Percentiles rank a stretch among this genome's conserved stretches.
Evolutionary conservation across 2,329 filamentous ascomycete species (phyloP).

Genomic region (Fusarium abutilonis): DNA sequence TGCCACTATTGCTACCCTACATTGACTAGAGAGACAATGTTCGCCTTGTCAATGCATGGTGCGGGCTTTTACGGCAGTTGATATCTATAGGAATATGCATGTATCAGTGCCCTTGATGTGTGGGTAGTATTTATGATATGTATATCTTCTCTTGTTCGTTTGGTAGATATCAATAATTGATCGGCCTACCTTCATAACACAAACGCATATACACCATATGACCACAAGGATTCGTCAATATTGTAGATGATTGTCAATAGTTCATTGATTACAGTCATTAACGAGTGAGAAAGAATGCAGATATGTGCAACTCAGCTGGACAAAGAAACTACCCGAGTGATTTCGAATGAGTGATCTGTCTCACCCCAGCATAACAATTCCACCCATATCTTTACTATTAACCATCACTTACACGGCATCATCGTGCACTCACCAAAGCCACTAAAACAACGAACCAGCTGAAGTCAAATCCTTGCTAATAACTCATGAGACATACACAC

Average conservation of each 20-base stretch:
- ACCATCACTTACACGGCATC: conserved; percentile 1
- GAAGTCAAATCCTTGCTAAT: background rate
- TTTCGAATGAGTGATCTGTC: conserved; percentile 1
- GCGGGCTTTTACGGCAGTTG: background rate
- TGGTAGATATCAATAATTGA: background rate
- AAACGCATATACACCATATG: too few species aligned
- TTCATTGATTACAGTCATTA: too few species aligned
- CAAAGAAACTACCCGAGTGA: background rate
- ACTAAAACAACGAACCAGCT: too few species aligned
- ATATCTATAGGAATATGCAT: background rate
- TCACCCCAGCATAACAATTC: conserved; percentile 3
- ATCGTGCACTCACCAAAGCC: background rate
- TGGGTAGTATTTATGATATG: background rate
- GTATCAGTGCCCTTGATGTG: background rate
- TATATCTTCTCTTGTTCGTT: background rate
- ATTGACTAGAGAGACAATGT: background rate
- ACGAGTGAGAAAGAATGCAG: background rate
- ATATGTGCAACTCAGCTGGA: background rate
- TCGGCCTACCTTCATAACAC: too few species aligned
- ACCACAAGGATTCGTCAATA: too few species aligned
- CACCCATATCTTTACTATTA: background rate
- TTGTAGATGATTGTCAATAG: too few species aligned
- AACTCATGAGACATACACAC: conserved; percentile 17
- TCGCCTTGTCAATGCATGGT: conserved; percentile 5
- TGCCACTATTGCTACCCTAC: conserved; percentile 25